Percentiles rank a stretch among this genome's conserved stretches.
Evolutionary conservation across 176 grass and related monocot genomes (phyloP).

Genomic region (Ananas comosus): DNA sequence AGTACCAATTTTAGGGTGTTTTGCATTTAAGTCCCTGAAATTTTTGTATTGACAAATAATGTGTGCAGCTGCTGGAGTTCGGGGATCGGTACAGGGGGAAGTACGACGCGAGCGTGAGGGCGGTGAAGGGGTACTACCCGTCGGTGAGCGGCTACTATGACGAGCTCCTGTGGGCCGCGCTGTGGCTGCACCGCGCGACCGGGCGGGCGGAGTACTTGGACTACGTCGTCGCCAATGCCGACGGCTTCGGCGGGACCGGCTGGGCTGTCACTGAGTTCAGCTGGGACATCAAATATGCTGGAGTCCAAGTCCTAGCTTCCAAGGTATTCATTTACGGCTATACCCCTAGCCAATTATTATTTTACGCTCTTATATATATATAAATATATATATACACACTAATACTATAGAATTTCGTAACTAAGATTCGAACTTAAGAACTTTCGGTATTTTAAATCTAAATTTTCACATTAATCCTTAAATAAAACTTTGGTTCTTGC

Average conservation of each 20-base stretch:
- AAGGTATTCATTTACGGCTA: constrained; percentile 18
- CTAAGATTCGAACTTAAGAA: too few relatives aligned
- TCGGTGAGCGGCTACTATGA: constrained; percentile 75
- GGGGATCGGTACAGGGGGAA: constrained; percentile 54
- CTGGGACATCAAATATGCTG: constrained; percentile 82
- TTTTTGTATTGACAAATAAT: background rate
- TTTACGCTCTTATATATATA: background rate
- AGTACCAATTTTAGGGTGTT: background rate
- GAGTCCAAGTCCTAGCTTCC: constrained; percentile 54
- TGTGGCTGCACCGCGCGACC: constrained; percentile 75
- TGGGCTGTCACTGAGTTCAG: constrained; percentile 86
- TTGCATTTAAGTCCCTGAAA: background rate
- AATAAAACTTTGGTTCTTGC: too few relatives aligned
- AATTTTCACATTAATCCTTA: too few relatives aligned
- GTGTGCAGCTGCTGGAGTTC: constrained; percentile 47
- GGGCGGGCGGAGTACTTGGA: constrained; percentile 33
- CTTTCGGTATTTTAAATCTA: too few relatives aligned
- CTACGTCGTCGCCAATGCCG: constrained; percentile 49
- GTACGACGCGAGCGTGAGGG: constrained; percentile 68
- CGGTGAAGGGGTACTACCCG: constrained; percentile 83
- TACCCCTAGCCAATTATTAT: too few relatives aligned
- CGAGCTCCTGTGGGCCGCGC: constrained; percentile 77
- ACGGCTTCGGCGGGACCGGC: constrained; percentile 49
- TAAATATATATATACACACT: too few relatives aligned
- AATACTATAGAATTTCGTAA: too few relatives aligned